A percentile compares a stretch with the other conserved stretches of the same genome.
These are phyloP conservation scores for Neofusicoccum kwambonambiense DNA, from an alignment of 2,329 filamentous ascomycete genomes.

Conservation along the genomic window DNA sequence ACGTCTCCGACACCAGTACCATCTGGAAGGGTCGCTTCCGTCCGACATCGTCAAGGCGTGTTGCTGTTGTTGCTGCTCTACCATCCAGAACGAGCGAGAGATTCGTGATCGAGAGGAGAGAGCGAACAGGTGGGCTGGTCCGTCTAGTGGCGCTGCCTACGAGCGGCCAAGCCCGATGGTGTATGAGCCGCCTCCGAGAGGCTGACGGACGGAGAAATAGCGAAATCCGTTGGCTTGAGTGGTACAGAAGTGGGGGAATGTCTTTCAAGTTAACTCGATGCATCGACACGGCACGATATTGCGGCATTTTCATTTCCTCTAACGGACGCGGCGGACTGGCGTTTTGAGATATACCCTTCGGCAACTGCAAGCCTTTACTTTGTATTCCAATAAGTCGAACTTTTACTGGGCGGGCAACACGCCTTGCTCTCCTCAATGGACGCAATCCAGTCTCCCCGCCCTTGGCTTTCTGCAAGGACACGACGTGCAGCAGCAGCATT, in stretches of 20 bases:
- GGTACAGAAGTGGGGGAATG: not conserved
- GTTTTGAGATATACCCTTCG: slow-evolving; percentile 13
- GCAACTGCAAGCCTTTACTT: not conserved
- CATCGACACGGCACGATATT: not conserved
- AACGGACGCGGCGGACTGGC: not conserved
- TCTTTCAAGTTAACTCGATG: not conserved
- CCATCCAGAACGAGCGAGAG: slow-evolving; percentile 48
- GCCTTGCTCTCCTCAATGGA: not conserved
- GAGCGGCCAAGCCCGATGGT: slow-evolving; percentile 31
- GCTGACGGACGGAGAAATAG: no score
- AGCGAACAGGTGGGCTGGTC: slow-evolving; percentile 37
- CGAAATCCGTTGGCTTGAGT: not conserved
- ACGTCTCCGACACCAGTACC: slow-evolving; percentile 44
- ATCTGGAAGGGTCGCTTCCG: slow-evolving; percentile 38
- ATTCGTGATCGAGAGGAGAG: slow-evolving; percentile 45
- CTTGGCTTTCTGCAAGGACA: no score
- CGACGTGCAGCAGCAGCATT: no score
- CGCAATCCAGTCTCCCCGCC: no score
- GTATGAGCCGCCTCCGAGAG: slow-evolving; percentile 25
- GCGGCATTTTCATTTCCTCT: not conserved
- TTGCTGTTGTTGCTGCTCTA: slow-evolving; percentile 44
- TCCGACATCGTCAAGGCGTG: slow-evolving; percentile 36
- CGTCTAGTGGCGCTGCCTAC: slow-evolving; percentile 35
- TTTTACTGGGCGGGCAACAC: not conserved
- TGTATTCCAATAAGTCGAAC: not conserved